Evolutionary conservation across 73 alveolate genomes (phyloP), one percentile per base, ranked within the genome.

Genomic region (Uronychia binucleata): DNA sequence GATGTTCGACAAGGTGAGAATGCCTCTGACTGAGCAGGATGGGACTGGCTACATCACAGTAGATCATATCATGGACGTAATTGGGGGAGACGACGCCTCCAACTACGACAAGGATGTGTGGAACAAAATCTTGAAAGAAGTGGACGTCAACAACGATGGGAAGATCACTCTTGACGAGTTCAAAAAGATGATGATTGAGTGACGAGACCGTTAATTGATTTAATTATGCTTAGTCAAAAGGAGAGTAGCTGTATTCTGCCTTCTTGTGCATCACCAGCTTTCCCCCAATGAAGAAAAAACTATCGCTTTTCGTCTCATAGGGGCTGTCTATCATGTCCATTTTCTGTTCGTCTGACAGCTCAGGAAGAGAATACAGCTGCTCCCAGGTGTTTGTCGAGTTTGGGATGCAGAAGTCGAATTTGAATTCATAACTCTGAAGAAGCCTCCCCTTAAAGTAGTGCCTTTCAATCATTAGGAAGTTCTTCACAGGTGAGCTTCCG

Each of bases 381-480:
- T 94, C 98, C 84, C 91, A 85, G 31, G 91, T 79, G 83, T 94
- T 94, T 83, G 77, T 57, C 11, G 94, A 33, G 59, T 76, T 83
- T 33, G 98, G 98, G 76, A 94, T 94, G 77, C 91, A 92, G 67
- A 92, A 83, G 58, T 95, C 96, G 87, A 94, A 89, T 30, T 77
- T 85, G 79, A 94, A 94, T 85, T 93, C 96, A 84, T 88, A 94
- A 83, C 87, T 78, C 77, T 89, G 92, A 28, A 92, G 87, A 30
- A 92, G 86, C 81, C 90, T 93, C 30, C 86, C 91, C 46, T 86
- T 92, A 84, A 96, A 92, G 80, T 94, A 96, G 81, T 96, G 99
- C 86, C 97, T 91, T 90, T 96, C 99, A 33, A 96, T 83, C 94
- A 96, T 81, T 29, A 86, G 30, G 79, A 96, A 80, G 87, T 94